Evolutionary conservation across 2,329 filamentous ascomycete species (phyloP).

Genomic region (Cryphonectria naterciae): DNA sequence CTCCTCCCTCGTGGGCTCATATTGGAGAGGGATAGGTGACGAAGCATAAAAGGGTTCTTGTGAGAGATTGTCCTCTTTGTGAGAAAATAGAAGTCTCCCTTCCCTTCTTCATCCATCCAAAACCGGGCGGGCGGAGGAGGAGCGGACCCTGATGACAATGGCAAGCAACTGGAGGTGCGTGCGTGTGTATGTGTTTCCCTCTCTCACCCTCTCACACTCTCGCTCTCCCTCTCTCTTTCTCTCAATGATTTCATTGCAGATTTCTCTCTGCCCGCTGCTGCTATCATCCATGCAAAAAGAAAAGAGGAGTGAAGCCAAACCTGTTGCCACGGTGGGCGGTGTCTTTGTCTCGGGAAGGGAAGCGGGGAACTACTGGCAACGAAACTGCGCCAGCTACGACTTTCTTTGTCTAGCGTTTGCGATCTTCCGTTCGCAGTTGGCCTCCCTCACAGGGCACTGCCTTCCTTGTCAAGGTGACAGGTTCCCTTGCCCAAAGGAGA

Average conservation of each 20-base stretch:
- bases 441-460: background rate
- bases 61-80: slow-evolving; percentile 40
- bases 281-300: slow-evolving; percentile 30
- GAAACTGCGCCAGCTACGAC: slow-evolving; percentile 32
- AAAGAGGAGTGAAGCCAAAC: slow-evolving; percentile 20
- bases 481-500: slow-evolving; percentile 15
- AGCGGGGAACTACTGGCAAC: slow-evolving; percentile 46
- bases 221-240: slow-evolving; percentile 19
- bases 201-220: background rate
- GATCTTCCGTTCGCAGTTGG: slow-evolving; percentile 36
- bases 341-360: slow-evolving; percentile 47
- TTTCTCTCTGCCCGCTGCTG: slow-evolving; percentile 20
- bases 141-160: slow-evolving; percentile 32
- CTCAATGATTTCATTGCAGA: slow-evolving; percentile 33
- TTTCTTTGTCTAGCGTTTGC: slow-evolving; percentile 40
- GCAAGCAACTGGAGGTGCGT: slow-evolving; percentile 19
- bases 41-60: slow-evolving; percentile 30
- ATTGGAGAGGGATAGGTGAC: slow-evolving; percentile 28
- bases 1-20: slow-evolving; percentile 20
- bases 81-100: slow-evolving; percentile 23
- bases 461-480: slow-evolving; percentile 18
- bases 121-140: background rate
- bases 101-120: slow-evolving; percentile 25
- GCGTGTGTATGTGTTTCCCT: background rate
- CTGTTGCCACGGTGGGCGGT: slow-evolving; percentile 17